A percentile compares a stretch with the other conserved stretches of the same genome.
phyloP scores from a whole-genome alignment of 2,329 filamentous ascomycete genomes.

The Furcasterigmium furcatum region DNA sequence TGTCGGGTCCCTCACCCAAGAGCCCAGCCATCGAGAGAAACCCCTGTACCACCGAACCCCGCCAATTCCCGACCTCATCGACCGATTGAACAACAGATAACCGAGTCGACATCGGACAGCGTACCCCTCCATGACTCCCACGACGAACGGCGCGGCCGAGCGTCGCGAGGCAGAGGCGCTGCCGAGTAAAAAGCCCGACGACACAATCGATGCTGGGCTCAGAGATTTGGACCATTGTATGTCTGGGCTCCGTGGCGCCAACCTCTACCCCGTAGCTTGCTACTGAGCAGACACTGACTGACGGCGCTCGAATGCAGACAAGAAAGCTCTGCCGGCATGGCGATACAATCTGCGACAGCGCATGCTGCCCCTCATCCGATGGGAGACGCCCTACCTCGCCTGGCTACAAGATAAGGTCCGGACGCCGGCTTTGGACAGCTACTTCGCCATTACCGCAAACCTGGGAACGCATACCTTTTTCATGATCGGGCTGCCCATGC shows the following conservation, averaged over 20 bases:
- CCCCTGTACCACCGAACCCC: not conserved
- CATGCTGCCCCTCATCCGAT: conserved; percentile 82
- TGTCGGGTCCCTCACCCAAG: conserved; percentile 1
- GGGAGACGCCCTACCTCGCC: conserved; percentile 93
- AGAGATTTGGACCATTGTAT: conserved; percentile 76
- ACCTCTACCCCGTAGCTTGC: too few species aligned
- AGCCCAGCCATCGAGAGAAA: not conserved
- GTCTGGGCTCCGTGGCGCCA: conserved; percentile 18
- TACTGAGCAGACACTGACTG: conserved; percentile 5
- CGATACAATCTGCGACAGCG: conserved; percentile 79
- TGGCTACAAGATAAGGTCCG: conserved; percentile 78
- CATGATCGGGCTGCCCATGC: conserved; percentile 89
- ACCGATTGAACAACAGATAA: not conserved
- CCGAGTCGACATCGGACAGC: not conserved
- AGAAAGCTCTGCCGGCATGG: conserved; percentile 80
- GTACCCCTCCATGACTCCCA: conserved; percentile 23
- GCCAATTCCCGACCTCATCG: not conserved
- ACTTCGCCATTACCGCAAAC: conserved; percentile 96
- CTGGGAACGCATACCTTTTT: conserved; percentile 98
- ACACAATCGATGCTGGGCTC: conserved; percentile 65
- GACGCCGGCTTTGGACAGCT: conserved; percentile 83
- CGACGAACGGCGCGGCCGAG: conserved; percentile 24
- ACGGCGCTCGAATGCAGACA: conserved; percentile 57
- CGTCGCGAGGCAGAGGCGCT: conserved; percentile 26
- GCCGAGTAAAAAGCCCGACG: conserved; percentile 7